Percentiles rank a stretch among this genome's conserved stretches.
These are phyloP conservation scores for Thalassiosira mediterranea DNA, from an alignment of 352 stramenopile species.

Conservation along the genomic window DNA sequence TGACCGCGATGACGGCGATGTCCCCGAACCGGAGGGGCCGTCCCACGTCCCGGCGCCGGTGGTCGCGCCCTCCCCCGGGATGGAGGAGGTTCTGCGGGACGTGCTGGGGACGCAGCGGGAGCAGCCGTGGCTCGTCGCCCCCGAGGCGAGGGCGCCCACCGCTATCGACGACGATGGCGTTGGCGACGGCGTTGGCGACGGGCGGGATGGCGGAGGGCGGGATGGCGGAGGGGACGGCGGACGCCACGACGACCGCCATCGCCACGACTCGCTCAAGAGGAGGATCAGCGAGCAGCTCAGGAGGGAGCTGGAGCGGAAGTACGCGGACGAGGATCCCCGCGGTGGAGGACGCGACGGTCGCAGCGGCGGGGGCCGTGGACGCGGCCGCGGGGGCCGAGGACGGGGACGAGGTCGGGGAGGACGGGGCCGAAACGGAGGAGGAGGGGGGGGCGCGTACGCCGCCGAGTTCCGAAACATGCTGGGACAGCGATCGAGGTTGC, in stretches of 20 bases:
- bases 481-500: constrained; percentile 29
- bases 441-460: constrained; percentile 6
- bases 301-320: constrained; percentile 59
- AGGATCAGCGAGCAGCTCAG: constrained; percentile 54
- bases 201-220: no score
- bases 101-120: constrained; percentile 60
- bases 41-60: constrained; percentile 61
- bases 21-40: constrained; percentile 3
- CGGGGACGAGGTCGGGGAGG: constrained; percentile 7
- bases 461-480: constrained; percentile 62
- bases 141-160: constrained; percentile 67
- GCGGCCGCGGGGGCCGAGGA: not conserved
- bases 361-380: not conserved
- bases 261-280: constrained; percentile 37
- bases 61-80: constrained; percentile 54
- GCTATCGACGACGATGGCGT: constrained; percentile 6
- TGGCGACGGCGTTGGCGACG: not conserved
- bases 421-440: constrained; percentile 13
- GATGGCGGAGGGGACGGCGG: no score
- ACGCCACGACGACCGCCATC: not conserved
- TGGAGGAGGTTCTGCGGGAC: constrained; percentile 68
- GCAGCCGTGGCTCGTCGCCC: constrained; percentile 79
- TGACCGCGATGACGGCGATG: constrained; percentile 15
- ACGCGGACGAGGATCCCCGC: constrained; percentile 23
- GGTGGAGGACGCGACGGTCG: no score